These are phyloP conservation scores for Saxophila tyrrhenica DNA, from an alignment of 495 filamentous ascomycete genomes.

Conservation along the genomic window DNA sequence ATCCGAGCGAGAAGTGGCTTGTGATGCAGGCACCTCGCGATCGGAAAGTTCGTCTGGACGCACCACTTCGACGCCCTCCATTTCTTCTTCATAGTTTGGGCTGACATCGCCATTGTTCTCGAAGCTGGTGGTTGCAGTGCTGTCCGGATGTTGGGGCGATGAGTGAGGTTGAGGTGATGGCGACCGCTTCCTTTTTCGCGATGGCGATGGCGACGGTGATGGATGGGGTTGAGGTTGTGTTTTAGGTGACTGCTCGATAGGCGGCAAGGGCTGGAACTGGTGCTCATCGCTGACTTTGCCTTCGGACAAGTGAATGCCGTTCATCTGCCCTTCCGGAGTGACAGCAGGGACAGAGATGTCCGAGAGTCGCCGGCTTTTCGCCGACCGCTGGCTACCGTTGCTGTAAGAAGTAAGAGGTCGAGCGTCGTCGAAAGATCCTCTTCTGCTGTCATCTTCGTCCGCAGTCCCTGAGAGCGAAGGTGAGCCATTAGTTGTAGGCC, in stretches of 20 bases:
- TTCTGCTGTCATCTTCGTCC: constrained; percentile 2
- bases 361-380: neutral
- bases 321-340: neutral
- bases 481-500: neutral
- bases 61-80: constrained; percentile 6
- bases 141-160: neutral
- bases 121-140: neutral
- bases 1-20: neutral
- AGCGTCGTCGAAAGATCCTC: constrained; percentile 10
- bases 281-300: neutral
- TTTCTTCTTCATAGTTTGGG: neutral
- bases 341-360: neutral
- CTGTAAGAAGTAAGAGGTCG: constrained; percentile 14
- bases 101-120: neutral
- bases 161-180: neutral
- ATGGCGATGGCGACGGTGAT: constrained; percentile 4
- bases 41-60: constrained; percentile 6
- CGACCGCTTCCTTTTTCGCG: constrained; percentile 13
- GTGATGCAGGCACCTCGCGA: constrained; percentile 1
- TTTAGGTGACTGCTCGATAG: neutral
- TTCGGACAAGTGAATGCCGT: neutral
- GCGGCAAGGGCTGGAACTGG: neutral
- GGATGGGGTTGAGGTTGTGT: too few relatives aligned
- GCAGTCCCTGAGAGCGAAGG: constrained; percentile 14
- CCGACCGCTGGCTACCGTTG: constrained; percentile 7